Percentiles rank a stretch among this genome's conserved stretches.
These are phyloP conservation scores for Globisporangium perplexum DNA, from an alignment of 352 stramenopile genomes.

Conservation along the genomic window DNA sequence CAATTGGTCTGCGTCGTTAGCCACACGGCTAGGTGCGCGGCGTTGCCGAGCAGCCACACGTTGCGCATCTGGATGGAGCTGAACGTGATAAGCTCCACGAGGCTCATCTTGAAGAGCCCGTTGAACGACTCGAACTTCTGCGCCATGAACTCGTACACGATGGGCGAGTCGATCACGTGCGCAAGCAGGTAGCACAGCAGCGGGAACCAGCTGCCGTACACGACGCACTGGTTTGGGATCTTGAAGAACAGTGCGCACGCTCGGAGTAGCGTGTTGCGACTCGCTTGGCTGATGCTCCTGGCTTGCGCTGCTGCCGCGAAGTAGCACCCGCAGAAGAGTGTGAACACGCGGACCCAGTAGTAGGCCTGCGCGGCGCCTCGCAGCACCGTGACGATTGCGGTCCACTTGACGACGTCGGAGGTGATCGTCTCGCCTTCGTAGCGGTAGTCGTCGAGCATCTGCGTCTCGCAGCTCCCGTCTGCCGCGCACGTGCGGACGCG, in stretches of 20 bases:
- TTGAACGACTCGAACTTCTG: constrained; percentile 10
- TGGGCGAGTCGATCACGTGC: constrained; percentile 16
- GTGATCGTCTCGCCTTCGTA: constrained; percentile 12
- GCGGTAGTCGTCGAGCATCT: constrained; percentile 8
- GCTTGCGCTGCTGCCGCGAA: not conserved
- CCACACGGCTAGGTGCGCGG: constrained; percentile 5
- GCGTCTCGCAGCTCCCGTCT: not conserved
- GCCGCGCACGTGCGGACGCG: constrained; percentile 2
- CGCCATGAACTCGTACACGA: constrained; percentile 12
- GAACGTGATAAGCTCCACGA: constrained; percentile 7
- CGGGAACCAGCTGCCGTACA: constrained; percentile 19
- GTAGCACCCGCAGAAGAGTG: constrained; percentile 6
- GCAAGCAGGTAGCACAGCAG: constrained; percentile 16
- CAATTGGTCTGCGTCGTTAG: not conserved
- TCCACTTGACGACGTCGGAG: constrained; percentile 8
- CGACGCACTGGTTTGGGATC: constrained; percentile 15
- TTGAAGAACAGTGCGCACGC: constrained; percentile 9
- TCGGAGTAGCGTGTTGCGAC: not conserved
- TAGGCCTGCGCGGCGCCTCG: constrained; percentile 4
- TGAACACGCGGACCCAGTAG: constrained; percentile 9
- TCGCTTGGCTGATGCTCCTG: not conserved
- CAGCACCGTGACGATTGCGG: not conserved
- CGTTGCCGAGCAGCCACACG: constrained; percentile 13
- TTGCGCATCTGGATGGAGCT: constrained; percentile 18
- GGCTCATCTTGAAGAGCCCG: constrained; percentile 7